Conservation (phyloP, 1,284 basidiomycete genomes). For the Ganoderma sinense region DNA sequence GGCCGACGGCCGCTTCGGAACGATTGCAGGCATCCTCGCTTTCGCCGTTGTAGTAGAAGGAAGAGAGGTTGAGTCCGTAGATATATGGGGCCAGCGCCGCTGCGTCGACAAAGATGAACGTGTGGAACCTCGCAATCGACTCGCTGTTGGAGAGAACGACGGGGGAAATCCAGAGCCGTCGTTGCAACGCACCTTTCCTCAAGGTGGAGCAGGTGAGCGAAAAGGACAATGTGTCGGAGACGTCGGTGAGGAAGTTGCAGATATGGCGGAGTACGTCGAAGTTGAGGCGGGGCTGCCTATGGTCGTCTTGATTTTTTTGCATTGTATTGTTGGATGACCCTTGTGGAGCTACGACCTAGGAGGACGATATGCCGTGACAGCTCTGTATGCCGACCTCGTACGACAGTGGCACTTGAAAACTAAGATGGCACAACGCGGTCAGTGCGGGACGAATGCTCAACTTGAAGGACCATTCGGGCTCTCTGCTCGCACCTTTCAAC, state of each 20-base stretch:
- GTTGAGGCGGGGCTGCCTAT: background rate
- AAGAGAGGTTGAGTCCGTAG: background rate
- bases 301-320: background rate
- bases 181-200: background rate
- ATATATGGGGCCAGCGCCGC: background rate
- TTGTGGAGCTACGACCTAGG: too few species aligned
- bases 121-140: background rate
- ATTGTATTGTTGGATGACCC: background rate
- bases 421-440: too few species aligned
- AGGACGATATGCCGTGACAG: background rate
- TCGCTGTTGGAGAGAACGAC: background rate
- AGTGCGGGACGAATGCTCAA: too few species aligned
- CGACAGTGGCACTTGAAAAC: too few species aligned
- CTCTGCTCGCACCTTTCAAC: too few species aligned
- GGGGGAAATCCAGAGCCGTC: slow-evolving; percentile 3
- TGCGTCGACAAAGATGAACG: background rate
- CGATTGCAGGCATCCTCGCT: background rate
- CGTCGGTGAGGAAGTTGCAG: slow-evolving; percentile 2
- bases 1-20: background rate
- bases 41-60: background rate
- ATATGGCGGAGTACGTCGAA: background rate
- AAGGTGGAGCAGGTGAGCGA: background rate
- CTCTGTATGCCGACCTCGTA: too few species aligned
- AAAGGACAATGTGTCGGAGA: background rate
- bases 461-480: too few species aligned